phyloP scores from a whole-genome alignment of 305 asterid species.

The Fraxinus xanthoxyloides region DNA sequence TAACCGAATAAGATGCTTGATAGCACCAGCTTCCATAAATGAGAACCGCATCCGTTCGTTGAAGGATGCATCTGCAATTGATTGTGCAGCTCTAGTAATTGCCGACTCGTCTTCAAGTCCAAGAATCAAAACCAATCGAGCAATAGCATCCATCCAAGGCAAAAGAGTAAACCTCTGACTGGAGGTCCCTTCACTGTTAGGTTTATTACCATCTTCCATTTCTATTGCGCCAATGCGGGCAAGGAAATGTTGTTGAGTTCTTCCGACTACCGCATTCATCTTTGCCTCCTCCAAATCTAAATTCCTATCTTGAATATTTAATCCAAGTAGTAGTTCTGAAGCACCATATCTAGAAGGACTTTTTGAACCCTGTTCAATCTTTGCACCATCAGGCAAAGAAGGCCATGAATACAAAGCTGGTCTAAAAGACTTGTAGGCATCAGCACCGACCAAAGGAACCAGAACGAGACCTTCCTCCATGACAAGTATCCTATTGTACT shows the following conservation, averaged over 20 bases:
- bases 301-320: constrained; percentile 44
- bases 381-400: constrained; percentile 83
- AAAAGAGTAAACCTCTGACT: constrained; percentile 57
- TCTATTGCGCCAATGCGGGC: constrained; percentile 88
- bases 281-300: constrained; percentile 61
- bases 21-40: constrained; percentile 82
- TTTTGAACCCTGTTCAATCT: constrained; percentile 52
- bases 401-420: constrained; percentile 78
- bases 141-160: constrained; percentile 80
- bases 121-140: constrained; percentile 81
- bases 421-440: constrained; percentile 67
- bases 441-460: constrained; percentile 80
- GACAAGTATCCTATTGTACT: constrained; percentile 59
- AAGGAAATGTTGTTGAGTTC: constrained; percentile 78
- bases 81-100: constrained; percentile 68
- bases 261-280: constrained; percentile 62
- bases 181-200: constrained; percentile 26
- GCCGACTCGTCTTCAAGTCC: constrained; percentile 81
- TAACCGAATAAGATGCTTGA: constrained; percentile 61
- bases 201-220: constrained; percentile 49
- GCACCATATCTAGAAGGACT: constrained; percentile 76
- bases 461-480: constrained; percentile 77
- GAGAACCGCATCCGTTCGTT: constrained; percentile 68
- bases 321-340: constrained; percentile 66
- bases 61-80: constrained; percentile 73